phyloP scores from a whole-genome alignment of 805 yeast species.

The Ogataea philodendri region DNA sequence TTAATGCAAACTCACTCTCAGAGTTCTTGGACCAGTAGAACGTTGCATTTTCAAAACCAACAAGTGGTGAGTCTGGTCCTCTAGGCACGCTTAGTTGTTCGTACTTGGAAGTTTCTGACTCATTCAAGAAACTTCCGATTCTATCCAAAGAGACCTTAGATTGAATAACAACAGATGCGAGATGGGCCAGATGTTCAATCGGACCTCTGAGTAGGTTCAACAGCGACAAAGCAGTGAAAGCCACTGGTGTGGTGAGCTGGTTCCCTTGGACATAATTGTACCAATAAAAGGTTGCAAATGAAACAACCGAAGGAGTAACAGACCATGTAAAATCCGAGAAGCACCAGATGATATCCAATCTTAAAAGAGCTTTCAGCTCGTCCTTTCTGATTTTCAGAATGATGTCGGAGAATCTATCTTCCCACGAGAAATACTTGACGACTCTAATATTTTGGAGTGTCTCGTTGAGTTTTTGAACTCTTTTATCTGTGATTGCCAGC shows the following conservation, averaged over 20 bases:
- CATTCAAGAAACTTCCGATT: slow-evolving; percentile 74
- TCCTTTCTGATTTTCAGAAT: slow-evolving; percentile 70
- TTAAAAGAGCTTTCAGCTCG: slow-evolving; percentile 63
- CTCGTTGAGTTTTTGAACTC: slow-evolving; percentile 91
- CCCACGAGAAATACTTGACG: slow-evolving; percentile 97
- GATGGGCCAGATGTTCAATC: slow-evolving; percentile 84
- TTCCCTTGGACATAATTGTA: slow-evolving; percentile 71
- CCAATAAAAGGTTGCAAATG: slow-evolving; percentile 77
- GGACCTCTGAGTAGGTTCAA: slow-evolving; percentile 85
- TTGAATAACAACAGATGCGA: slow-evolving; percentile 82
- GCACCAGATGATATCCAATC: slow-evolving; percentile 66
- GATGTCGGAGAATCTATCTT: slow-evolving; percentile 70
- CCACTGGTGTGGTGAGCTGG: slow-evolving; percentile 82
- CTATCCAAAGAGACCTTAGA: slow-evolving; percentile 94
- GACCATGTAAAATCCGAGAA: slow-evolving; percentile 69
- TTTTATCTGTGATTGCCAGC: slow-evolving; percentile 81
- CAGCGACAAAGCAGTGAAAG: slow-evolving; percentile 87
- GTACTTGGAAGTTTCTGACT: slow-evolving; percentile 83
- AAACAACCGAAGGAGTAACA: slow-evolving; percentile 78
- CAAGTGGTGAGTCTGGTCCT: slow-evolving; percentile 55
- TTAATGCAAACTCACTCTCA: slow-evolving; percentile 63
- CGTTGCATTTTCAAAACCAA: slow-evolving; percentile 80
- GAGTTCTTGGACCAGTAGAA: slow-evolving; percentile 63
- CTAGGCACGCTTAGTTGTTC: slow-evolving; percentile 64
- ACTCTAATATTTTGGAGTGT: slow-evolving; percentile 88